Percentiles rank a stretch among this genome's conserved stretches.
Conservation (phyloP, 306 rosid species). For the Trichosanthes cucumerina region DNA sequence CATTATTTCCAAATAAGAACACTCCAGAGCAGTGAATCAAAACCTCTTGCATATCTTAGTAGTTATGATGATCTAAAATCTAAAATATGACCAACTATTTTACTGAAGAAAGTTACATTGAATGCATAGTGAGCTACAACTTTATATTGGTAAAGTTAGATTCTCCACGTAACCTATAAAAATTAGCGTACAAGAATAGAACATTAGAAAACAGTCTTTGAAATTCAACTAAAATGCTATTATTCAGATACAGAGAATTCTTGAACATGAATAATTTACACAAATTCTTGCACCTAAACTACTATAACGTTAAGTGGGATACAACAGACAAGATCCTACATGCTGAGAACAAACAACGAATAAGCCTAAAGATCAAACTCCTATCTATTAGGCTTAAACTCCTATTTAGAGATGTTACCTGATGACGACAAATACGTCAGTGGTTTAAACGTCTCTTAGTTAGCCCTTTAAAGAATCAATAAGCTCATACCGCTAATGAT, state of each 20-base stretch:
- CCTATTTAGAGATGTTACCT: conserved; percentile 6
- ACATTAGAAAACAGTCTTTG: background rate
- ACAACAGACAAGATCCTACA: conserved; percentile 6
- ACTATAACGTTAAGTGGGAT: background rate
- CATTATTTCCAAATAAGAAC: background rate
- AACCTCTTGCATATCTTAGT: background rate
- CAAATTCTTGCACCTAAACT: background rate
- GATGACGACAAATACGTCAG: background rate
- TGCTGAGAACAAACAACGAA: background rate
- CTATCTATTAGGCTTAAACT: background rate
- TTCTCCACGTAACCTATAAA: background rate
- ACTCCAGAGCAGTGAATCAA: background rate
- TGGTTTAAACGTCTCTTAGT: background rate
- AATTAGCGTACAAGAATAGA: background rate
- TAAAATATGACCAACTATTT: background rate
- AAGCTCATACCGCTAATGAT: background rate
- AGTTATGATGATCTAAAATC: background rate
- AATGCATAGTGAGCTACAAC: background rate
- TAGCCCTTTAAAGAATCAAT: conserved; percentile 8
- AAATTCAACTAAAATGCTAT: background rate
- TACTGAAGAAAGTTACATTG: background rate
- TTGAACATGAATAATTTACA: conserved; percentile 6
- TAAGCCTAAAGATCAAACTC: conserved; percentile 4
- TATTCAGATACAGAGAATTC: conserved; percentile 5
- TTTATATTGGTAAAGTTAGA: background rate